Percentiles rank a stretch among this genome's conserved stretches.
phyloP scores from a whole-genome alignment of 1,284 basidiomycete species.

The Cutaneotrichosporon sp. region DNA sequence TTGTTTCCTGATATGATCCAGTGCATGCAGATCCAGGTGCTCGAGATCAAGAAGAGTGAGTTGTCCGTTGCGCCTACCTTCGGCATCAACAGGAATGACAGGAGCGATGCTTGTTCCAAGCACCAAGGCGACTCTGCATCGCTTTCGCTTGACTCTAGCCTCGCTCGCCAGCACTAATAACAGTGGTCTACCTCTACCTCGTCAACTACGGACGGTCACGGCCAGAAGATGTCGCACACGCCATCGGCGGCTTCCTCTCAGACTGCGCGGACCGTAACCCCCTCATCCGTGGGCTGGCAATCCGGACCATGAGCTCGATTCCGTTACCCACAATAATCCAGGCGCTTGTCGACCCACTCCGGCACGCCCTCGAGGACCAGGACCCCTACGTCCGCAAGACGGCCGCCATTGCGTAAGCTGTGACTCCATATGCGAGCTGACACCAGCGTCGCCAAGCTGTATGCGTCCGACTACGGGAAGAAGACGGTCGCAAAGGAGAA shows the following conservation, averaged over 20 bases:
- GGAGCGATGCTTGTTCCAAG: no score
- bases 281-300: constrained; percentile 89
- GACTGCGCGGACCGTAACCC: constrained; percentile 95
- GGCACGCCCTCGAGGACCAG: constrained; percentile 85
- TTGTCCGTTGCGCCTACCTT: neutral
- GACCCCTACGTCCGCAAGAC: constrained; percentile 98
- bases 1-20: constrained; percentile 96
- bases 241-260: constrained; percentile 93
- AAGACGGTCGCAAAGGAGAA: constrained; percentile 87
- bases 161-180: constrained; percentile 1
- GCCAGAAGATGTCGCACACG: constrained; percentile 91
- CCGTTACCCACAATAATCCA: constrained; percentile 97
- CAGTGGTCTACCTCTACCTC: constrained; percentile 95
- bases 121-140: no score
- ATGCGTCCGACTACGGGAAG: constrained; percentile 80
- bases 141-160: no score
- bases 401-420: constrained; percentile 69
- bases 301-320: constrained; percentile 95
- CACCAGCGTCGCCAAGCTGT: constrained; percentile 79
- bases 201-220: constrained; percentile 98
- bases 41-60: constrained; percentile 99
- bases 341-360: constrained; percentile 90
- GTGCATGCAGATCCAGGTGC: constrained; percentile 72
- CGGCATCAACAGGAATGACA: no score
- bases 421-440: constrained; percentile 10